phyloP scores from a whole-genome alignment of 2,329 filamentous ascomycete genomes.

The Aurifilum marmelostoma region DNA sequence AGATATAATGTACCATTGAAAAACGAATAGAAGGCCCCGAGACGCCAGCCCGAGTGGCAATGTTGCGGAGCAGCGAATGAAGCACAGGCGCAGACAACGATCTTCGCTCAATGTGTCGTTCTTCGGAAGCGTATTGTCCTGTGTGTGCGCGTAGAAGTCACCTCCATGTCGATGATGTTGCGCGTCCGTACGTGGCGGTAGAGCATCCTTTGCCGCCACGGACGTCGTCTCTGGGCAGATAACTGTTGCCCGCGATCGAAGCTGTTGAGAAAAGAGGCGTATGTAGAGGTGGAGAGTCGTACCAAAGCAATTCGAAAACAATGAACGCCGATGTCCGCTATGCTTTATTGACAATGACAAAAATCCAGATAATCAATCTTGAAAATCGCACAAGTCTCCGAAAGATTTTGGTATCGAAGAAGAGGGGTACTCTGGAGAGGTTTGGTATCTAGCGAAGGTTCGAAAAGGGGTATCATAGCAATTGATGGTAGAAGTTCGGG shows the following conservation, averaged over 20 bases:
- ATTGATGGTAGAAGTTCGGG: conserved; percentile 12
- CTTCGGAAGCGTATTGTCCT: neutral
- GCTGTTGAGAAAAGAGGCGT: neutral
- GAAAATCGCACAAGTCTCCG: conserved; percentile 14
- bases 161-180: conserved; percentile 7
- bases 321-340: conserved; percentile 28
- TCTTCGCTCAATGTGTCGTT: conserved; percentile 6
- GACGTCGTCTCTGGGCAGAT: neutral
- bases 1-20: conserved; percentile 11
- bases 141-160: neutral
- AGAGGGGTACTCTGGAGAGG: conserved; percentile 13
- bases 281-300: conserved; percentile 6
- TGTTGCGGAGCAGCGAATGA: neutral
- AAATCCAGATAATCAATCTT: conserved; percentile 24
- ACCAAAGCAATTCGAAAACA: conserved; percentile 15
- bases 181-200: conserved; percentile 17
- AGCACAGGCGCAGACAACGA: conserved; percentile 1
- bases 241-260: no score
- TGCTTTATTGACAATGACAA: conserved; percentile 26
- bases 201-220: conserved; percentile 5
- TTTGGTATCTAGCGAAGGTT: conserved; percentile 7
- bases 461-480: conserved; percentile 28
- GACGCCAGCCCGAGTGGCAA: conserved; percentile 15
- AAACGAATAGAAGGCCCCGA: conserved; percentile 8
- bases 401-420: conserved; percentile 17